Base-by-base conservation (phyloP, 345 rosid genomes). In the Euphorbia pulcherrima region DNA sequence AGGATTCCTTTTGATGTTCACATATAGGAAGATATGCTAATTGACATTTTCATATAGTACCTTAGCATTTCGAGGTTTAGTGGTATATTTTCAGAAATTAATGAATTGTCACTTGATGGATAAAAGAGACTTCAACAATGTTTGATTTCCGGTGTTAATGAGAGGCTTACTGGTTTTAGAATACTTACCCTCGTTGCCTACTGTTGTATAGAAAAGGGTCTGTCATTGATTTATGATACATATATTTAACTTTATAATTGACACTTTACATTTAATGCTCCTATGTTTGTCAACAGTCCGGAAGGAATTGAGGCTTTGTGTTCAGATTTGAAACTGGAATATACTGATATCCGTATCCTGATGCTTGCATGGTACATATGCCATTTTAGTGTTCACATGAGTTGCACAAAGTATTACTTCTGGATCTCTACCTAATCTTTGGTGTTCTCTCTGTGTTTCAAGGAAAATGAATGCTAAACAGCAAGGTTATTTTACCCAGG, bases 261-360 rank as follows among this genome's bases (percentile, higher is more conserved):
- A 62, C 23, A 13, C 30, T 55, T 62, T 29, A 54, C 46, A 52
- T 54, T 35, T 63, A 14, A 50, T 16, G 10, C 14, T 72, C 40
- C 65, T 64, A 1, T 73, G 4, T 78, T 59, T 75, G 48, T 70
- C 65, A 83, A 72, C 82, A 84, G 86, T 57, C 88, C 88, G 3
- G 88, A 82, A 53, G 88, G 86, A 74, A 74, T 84, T 51, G 82
- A 78, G 74, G 64, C 78, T 17, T 79, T 84, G 18, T 82, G 88
- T 72, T 67, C 79, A 17, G 86, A 84, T 67, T 69, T 84, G 65
- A 71, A 68, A 41, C 78, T 84, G 54, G 80, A 78, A 52, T 62
- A 74, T 65, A 80, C 84, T 64, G 84, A 84, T 73, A 73, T 82
- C 37, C 77, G 84, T 70, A 82, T 84, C 65, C 65, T 84, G 70